phyloP scores from a whole-genome alignment of 208 protist species.

The Leishmania martiniquensis region DNA sequence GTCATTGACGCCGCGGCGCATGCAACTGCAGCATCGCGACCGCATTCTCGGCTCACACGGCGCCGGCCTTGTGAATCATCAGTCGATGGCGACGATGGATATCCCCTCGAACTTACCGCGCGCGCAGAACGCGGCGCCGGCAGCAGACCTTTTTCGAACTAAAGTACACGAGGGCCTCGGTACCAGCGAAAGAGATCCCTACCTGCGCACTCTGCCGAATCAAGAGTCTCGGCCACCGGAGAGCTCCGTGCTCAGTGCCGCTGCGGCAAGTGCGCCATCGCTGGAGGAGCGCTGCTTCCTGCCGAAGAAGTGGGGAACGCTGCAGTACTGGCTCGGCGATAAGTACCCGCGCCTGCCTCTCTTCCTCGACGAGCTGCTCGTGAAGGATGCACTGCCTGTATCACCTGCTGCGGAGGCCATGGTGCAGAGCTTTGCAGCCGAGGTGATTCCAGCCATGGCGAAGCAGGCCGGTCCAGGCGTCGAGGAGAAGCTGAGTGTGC shows the following conservation, averaged over 20 bases:
- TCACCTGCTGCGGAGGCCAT: slow-evolving; percentile 62
- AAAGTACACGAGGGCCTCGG: slow-evolving; percentile 81
- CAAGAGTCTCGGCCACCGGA: slow-evolving; percentile 54
- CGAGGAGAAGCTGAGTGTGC: slow-evolving; percentile 23
- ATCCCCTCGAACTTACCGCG: slow-evolving; percentile 26
- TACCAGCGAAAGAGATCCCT: slow-evolving; percentile 73
- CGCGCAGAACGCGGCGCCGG: slow-evolving; percentile 45
- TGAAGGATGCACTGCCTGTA: slow-evolving; percentile 53
- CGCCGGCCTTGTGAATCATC: slow-evolving; percentile 65
- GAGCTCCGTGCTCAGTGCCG: slow-evolving; percentile 50
- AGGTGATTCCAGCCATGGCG: slow-evolving; percentile 50
- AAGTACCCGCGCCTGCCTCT: slow-evolving; percentile 57
- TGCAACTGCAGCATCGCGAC: slow-evolving; percentile 64
- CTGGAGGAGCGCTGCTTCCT: slow-evolving; percentile 55
- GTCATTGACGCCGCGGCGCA: slow-evolving; percentile 3
- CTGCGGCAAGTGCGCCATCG: slow-evolving; percentile 40
- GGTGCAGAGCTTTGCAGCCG: slow-evolving; percentile 51
- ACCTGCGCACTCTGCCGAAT: slow-evolving; percentile 80
- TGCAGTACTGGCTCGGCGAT: slow-evolving; percentile 81
- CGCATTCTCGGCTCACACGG: slow-evolving; percentile 65
- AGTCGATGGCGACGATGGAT: slow-evolving; percentile 44
- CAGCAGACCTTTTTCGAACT: slow-evolving; percentile 79
- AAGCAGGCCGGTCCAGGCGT: slow-evolving; percentile 6
- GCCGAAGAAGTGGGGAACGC: slow-evolving; percentile 42
- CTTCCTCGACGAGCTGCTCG: slow-evolving; percentile 53